Conservation (phyloP, 164 flowering plant genomes). For the Sedum album region DNA sequence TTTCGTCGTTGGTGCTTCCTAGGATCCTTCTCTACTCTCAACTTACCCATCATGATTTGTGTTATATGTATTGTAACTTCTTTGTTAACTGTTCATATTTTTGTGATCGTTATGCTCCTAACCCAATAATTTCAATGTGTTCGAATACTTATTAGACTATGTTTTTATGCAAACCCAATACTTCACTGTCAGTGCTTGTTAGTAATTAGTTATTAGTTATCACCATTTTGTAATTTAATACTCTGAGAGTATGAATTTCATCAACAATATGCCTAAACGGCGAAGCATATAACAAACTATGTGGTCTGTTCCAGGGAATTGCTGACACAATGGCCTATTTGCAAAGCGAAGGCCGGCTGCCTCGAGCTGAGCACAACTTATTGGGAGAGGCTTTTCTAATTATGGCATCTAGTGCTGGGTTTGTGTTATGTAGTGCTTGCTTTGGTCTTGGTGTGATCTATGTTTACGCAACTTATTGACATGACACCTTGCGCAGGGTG, state of each 20-base stretch:
- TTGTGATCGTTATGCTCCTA: background rate
- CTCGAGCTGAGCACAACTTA: conserved; percentile 88
- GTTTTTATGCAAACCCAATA: too few species aligned
- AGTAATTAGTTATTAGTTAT: too few species aligned
- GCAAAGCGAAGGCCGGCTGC: conserved; percentile 76
- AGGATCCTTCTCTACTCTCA: background rate
- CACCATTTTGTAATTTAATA: background rate
- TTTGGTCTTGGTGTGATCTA: background rate
- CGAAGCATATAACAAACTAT: background rate
- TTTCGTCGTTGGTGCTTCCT: background rate
- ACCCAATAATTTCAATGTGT: background rate
- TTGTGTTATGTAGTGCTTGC: background rate
- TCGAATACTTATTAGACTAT: too few species aligned
- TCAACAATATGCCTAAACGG: background rate
- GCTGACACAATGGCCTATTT: conserved; percentile 82
- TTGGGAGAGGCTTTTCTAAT: conserved; percentile 94
- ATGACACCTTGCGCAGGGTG: conserved; percentile 30
- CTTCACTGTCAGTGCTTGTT: too few species aligned
- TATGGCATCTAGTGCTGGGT: conserved; percentile 98
- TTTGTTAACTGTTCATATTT: background rate
- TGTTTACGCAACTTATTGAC: conserved; percentile 2
- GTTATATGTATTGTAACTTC: background rate
- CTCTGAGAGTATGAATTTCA: too few species aligned
- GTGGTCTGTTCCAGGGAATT: conserved; percentile 53
- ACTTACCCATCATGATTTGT: background rate